Conservation (phyloP, 495 filamentous ascomycete genomes). For the Xylaria intraflava region DNA sequence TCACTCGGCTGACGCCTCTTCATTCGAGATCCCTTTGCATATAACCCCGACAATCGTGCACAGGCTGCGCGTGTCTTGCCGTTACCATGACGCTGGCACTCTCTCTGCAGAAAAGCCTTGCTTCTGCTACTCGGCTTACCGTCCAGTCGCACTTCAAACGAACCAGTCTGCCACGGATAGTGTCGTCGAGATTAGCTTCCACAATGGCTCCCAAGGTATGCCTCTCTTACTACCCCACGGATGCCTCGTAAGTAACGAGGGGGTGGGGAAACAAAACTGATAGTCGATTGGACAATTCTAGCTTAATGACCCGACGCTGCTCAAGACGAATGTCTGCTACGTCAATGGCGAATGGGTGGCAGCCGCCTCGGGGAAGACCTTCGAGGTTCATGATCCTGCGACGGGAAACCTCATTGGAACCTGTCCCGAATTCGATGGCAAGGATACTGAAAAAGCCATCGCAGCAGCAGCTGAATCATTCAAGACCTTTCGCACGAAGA, state of each 20-base stretch:
- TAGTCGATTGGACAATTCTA: conserved; percentile 23
- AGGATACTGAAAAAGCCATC: conserved; percentile 75
- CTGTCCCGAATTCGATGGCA: conserved; percentile 69
- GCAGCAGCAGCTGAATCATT: conserved; percentile 69
- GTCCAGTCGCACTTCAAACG: conserved; percentile 32
- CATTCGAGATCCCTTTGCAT: not conserved
- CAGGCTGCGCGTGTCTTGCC: not conserved
- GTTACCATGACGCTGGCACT: conserved; percentile 19
- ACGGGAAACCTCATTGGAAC: conserved; percentile 73
- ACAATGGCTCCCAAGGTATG: conserved; percentile 40
- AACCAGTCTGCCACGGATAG: conserved; percentile 27
- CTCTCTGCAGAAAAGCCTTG: conserved; percentile 30
- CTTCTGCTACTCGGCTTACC: conserved; percentile 24
- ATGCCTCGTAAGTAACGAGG: not conserved
- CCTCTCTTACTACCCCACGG: not conserved
- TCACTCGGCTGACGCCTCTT: too few relatives aligned
- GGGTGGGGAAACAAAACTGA: not conserved
- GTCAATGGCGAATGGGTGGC: conserved; percentile 81
- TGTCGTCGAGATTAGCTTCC: conserved; percentile 33
- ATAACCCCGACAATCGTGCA: too few relatives aligned
- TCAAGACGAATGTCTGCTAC: conserved; percentile 71
- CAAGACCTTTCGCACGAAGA: conserved; percentile 62
- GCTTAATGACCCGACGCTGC: conserved; percentile 77
- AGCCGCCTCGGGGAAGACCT: conserved; percentile 70
- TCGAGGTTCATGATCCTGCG: conserved; percentile 75